These are phyloP conservation scores for Aspergillus cristatus DNA, from an alignment of 495 filamentous ascomycete genomes.

Conservation along the genomic window DNA sequence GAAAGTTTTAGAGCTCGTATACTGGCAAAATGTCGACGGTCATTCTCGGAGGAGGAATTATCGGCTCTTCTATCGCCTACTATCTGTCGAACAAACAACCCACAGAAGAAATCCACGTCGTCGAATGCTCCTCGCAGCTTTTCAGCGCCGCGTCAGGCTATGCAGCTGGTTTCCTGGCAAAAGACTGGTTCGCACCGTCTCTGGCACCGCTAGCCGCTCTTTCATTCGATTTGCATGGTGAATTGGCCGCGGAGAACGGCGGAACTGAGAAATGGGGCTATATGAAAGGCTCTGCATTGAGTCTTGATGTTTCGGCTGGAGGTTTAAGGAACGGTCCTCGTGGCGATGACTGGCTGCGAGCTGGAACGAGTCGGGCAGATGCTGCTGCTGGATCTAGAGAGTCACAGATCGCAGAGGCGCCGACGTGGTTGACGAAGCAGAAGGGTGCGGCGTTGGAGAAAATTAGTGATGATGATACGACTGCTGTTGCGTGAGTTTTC, in stretches of 20 bases:
- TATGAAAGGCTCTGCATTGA: constrained; percentile 52
- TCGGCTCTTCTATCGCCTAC: constrained; percentile 69
- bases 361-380: constrained; percentile 54
- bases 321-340: constrained; percentile 23
- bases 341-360: constrained; percentile 53
- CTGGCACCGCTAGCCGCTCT: constrained; percentile 50
- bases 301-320: constrained; percentile 23
- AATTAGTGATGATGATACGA: constrained; percentile 52
- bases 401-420: constrained; percentile 4
- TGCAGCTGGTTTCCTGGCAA: constrained; percentile 66
- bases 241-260: constrained; percentile 50
- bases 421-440: constrained; percentile 51
- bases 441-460: constrained; percentile 46
- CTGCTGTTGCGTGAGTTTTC: constrained; percentile 58
- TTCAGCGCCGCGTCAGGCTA: constrained; percentile 67
- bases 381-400: constrained; percentile 25
- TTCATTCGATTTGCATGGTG: constrained; percentile 59
- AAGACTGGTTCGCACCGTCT: constrained; percentile 57
- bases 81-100: constrained; percentile 46
- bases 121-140: constrained; percentile 55
- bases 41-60: constrained; percentile 72
- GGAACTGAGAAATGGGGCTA: constrained; percentile 64
- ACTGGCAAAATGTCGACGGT: constrained; percentile 51
- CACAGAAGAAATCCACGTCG: constrained; percentile 52
- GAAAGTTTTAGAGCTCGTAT: no score